Percentiles rank a stretch among this genome's conserved stretches.
These are phyloP conservation scores for Thalia dealbata DNA, from an alignment of 176 grass and related monocot genomes.

Conservation along the genomic window DNA sequence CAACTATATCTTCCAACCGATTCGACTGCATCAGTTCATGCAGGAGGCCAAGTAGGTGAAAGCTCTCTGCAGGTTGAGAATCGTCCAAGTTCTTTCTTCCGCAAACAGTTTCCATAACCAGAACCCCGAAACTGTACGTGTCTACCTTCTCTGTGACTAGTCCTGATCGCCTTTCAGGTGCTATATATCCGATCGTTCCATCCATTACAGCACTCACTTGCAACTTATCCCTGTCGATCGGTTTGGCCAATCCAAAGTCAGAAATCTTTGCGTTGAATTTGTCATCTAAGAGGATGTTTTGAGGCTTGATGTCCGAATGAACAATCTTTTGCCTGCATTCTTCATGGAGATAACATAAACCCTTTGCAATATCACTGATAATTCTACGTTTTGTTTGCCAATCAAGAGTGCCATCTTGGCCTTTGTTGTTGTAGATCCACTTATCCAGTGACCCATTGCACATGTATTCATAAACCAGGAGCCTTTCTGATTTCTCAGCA, in stretches of 20 bases:
- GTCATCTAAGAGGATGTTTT: slow-evolving; percentile 59
- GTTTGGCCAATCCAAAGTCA: slow-evolving; percentile 59
- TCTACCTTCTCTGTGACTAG: slow-evolving; percentile 55
- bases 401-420: slow-evolving; percentile 21
- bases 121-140: slow-evolving; percentile 56
- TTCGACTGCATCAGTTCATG: slow-evolving; percentile 22
- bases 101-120: slow-evolving; percentile 44
- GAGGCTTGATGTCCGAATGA: slow-evolving; percentile 63
- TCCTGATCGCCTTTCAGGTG: slow-evolving; percentile 44
- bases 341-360: slow-evolving; percentile 56
- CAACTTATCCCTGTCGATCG: slow-evolving; percentile 39
- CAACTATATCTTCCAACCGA: slow-evolving; percentile 32
- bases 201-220: slow-evolving; percentile 32
- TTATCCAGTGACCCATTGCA: slow-evolving; percentile 39
- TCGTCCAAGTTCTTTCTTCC: slow-evolving; percentile 46
- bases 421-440: slow-evolving; percentile 38
- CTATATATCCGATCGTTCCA: slow-evolving; percentile 48
- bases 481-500: slow-evolving; percentile 26
- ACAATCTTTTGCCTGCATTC: slow-evolving; percentile 45
- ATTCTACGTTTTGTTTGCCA: slow-evolving; percentile 33
- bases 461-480: slow-evolving; percentile 53
- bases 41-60: slow-evolving; percentile 38
- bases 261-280: slow-evolving; percentile 46
- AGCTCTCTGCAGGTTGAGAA: slow-evolving; percentile 24
- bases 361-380: slow-evolving; percentile 32